phyloP scores from a whole-genome alignment of 2,329 filamentous ascomycete genomes.

The Hymenoscyphus occultus region DNA sequence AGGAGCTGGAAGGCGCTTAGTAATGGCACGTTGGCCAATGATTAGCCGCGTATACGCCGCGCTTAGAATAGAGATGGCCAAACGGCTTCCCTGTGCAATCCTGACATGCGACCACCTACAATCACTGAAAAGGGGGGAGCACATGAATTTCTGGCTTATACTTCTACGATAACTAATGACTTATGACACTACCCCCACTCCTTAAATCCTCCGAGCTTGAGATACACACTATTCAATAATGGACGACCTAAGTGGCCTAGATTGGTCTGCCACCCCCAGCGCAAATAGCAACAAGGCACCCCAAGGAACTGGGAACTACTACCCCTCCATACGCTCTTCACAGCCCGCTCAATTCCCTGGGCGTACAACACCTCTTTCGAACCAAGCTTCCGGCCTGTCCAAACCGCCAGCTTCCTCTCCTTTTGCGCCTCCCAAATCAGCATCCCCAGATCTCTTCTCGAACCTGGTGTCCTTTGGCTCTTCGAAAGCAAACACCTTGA shows the following conservation, averaged over 20 bases:
- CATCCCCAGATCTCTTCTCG: constrained; percentile 69
- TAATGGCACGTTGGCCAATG: not conserved
- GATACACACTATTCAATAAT: constrained; percentile 40
- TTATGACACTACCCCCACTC: constrained; percentile 15
- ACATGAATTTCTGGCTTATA: not conserved
- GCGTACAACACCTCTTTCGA: constrained; percentile 51
- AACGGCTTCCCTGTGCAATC: constrained; percentile 1
- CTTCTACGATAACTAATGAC: constrained; percentile 18
- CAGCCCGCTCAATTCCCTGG: constrained; percentile 48
- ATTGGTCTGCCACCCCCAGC: constrained; percentile 49
- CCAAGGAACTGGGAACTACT: constrained; percentile 44
- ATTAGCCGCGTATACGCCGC: not conserved
- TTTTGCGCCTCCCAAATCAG: constrained; percentile 43
- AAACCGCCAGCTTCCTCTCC: constrained; percentile 28
- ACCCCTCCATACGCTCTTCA: constrained; percentile 52
- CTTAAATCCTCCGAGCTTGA: constrained; percentile 18
- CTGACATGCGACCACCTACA: constrained; percentile 5
- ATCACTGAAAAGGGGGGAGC: not conserved
- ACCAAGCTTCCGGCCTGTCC: constrained; percentile 40
- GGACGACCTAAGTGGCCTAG: constrained; percentile 61
- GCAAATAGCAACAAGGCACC: constrained; percentile 42
- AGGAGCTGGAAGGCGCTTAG: not conserved
- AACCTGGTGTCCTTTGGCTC: constrained; percentile 65
- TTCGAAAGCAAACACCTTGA: constrained; percentile 63
- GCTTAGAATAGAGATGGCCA: not conserved